phyloP scores from a whole-genome alignment of 2,329 filamentous ascomycete species.

The Lecanicillium sp. region DNA sequence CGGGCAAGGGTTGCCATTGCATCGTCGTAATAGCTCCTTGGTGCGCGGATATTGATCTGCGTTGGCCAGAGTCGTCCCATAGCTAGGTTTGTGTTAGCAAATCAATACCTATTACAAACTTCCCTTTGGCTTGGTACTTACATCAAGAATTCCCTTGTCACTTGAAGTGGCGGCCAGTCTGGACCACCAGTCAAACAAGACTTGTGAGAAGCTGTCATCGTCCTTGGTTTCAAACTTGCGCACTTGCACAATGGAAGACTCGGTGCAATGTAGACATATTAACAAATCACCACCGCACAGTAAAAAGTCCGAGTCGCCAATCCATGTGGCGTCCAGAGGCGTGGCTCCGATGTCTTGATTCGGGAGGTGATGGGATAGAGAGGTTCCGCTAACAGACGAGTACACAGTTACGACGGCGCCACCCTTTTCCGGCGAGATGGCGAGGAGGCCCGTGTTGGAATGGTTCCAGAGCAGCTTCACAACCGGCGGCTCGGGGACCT shows the following conservation, averaged over 20 bases:
- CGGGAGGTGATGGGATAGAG: slow-evolving; percentile 38
- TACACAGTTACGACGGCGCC: slow-evolving; percentile 50
- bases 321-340: slow-evolving; percentile 52
- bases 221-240: slow-evolving; percentile 44
- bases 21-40: slow-evolving; percentile 49
- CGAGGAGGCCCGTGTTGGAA: slow-evolving; percentile 43
- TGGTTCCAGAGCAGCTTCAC: slow-evolving; percentile 56
- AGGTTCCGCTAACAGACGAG: slow-evolving; percentile 31
- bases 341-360: slow-evolving; percentile 42
- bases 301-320: slow-evolving; percentile 47
- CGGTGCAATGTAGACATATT: slow-evolving; percentile 36
- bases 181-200: slow-evolving; percentile 47
- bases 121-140: slow-evolving; percentile 29
- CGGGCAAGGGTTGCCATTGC: slow-evolving; percentile 48
- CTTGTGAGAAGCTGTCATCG: slow-evolving; percentile 45
- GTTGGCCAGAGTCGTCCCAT: slow-evolving; percentile 45
- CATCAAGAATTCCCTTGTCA: slow-evolving; percentile 51
- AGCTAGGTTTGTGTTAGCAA: slow-evolving; percentile 27
- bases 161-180: slow-evolving; percentile 50
- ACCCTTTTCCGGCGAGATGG: slow-evolving; percentile 46
- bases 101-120: background rate
- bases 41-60: slow-evolving; percentile 50
- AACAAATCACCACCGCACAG: slow-evolving; percentile 50
- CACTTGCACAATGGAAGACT: slow-evolving; percentile 34
- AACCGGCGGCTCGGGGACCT: slow-evolving; percentile 51